Base-by-base conservation (phyloP, 768 basidiomycete species). In the Arthromyces matolae region DNA sequence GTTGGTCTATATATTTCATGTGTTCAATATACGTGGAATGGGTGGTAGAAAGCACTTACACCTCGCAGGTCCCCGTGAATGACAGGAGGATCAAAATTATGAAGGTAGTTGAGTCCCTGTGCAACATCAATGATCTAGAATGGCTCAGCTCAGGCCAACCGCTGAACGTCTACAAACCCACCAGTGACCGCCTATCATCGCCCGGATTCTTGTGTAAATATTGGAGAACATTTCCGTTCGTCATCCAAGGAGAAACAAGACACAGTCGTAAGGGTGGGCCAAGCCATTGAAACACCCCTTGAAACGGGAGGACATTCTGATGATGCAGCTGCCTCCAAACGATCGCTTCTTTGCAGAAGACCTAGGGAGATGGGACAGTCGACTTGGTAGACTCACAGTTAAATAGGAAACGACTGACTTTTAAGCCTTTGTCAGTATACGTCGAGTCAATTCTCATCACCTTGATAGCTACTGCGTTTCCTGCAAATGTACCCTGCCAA, bases 211-310 rank as follows among this genome's bases (percentile, higher is more conserved):
- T 19, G n/a, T 51, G 37, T 8, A 51, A 20, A 25, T 51, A 46
- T 24, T 51, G 43, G 14, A 51, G 23, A 14, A 51, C 23, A 33
- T 51, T 46, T 3, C 45, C 33, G 25, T 51, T 34, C n/a, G 24
- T 25, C 50, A 51, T 51, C 50, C 50, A 51, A 8, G 50, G 50
- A 5, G 50, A 51, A 27, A 51, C 44, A 1, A 51, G 50, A 27
- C 45, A 51, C 16, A 51, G 13, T n/a, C 50, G 50, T 18, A 28
- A 42, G 16, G 25, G 9, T 9, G 44, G 24, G 6, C 50, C 44
- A 19, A 45, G 50, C 50, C 50, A 51, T 16, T 51, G 44, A 13
- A 13, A 51, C 19, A 51, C 50, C 16, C 50, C 50, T 10, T 35
- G 27, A 20, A 51, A 51, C 13, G 44, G 44, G 8, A 51, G 38